Conservation (phyloP, 768 basidiomycete genomes). For the Termitomyces sp. region DNA sequence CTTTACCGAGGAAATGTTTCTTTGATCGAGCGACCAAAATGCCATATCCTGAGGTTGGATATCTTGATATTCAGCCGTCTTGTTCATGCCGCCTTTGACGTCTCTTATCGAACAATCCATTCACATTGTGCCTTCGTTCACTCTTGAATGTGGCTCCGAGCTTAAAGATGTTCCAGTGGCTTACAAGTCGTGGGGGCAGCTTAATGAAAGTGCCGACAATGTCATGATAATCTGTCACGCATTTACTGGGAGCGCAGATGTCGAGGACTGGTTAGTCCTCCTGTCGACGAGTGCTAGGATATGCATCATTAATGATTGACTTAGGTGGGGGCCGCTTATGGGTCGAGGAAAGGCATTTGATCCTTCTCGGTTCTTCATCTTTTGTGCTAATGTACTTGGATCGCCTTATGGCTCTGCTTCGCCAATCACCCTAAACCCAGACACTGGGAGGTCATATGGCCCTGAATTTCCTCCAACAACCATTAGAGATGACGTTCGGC, state of each 20-base stretch:
- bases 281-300: background rate
- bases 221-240: conserved; percentile 99
- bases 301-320: background rate
- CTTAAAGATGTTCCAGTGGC: conserved; percentile 83
- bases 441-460: conserved; percentile 75
- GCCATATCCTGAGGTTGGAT: background rate
- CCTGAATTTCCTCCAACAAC: conserved; percentile 92
- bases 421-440: conserved; percentile 75
- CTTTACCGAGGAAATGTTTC: background rate
- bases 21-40: background rate
- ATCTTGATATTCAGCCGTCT: background rate
- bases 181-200: conserved; percentile 93
- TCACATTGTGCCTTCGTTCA: conserved; percentile 65
- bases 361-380: conserved; percentile 79
- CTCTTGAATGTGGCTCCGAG: conserved; percentile 72
- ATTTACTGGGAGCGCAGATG: conserved; percentile 94
- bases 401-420: conserved; percentile 96
- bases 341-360: conserved; percentile 91
- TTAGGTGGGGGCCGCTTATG: conserved; percentile 98
- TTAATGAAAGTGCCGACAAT: conserved; percentile 77
- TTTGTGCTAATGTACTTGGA: conserved; percentile 42
- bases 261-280: conserved; percentile 86
- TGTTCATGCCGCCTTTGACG: conserved; percentile 9
- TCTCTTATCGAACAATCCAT: conserved; percentile 37
- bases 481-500: conserved; percentile 92